Base-by-base conservation (phyloP, 306 rosid genomes). In the Luffa acutangula region DNA sequence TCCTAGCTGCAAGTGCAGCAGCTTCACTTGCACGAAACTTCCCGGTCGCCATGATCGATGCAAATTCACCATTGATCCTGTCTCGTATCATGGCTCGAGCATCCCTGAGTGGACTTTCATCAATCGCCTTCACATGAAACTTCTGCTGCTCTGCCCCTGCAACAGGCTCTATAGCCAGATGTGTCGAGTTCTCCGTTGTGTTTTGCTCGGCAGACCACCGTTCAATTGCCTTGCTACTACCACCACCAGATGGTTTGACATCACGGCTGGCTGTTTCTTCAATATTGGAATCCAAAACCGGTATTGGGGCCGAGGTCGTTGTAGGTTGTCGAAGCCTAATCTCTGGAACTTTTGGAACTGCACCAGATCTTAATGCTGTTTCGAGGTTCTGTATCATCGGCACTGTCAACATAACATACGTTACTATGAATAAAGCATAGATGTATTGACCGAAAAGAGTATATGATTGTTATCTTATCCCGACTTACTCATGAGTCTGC, bases 381-480 rank as follows among this genome's bases (percentile, higher is more conserved):
- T 95, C 97, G 15, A 93, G 80, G 81, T 91, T 93, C 65, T 93
- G 96, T n/a, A 96, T 90, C 98, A 93, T 91, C 34, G 98, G 97
- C 90, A 93, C 98, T 91, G 94, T 25, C 79, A 87, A 58, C 9
- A 51, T 37, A 71, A 71, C 10, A 5, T 3, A 11, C 53, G 5
- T n/a, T 43, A 69, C 36, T 0, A 20, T 9, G 75, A 9, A n/a
- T 42, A 67, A 41, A 65, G 17, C 46, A 46, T 13, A 71, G 39
- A 13, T 20, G 42, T 25, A 71, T 13, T 7, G 56, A 52, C 42
- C 57, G 0, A 25, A 73, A 33, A 1, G 43, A 48, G 49, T 14
- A 34, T 12, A 49, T 4, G 60, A 15, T 49, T 31, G 31, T 73
- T 14, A 49, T 48, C 58, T 73, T 49, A 73, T 73, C 78, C 41